Base-by-base conservation (phyloP, 1,139 yeast genomes). In the Martiniozyma asiatica region DNA sequence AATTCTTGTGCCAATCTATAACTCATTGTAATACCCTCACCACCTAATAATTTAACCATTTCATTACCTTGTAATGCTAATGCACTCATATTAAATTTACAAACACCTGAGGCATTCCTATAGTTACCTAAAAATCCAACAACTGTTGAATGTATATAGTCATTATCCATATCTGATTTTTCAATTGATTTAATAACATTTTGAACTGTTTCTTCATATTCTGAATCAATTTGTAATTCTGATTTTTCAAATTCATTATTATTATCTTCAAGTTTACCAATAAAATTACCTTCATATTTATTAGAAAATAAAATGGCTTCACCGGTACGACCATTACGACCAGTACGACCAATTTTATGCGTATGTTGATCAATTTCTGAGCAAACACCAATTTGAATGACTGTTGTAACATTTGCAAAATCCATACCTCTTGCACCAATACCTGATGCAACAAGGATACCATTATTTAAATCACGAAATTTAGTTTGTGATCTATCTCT, bases 391-490 rank as follows among this genome's bases (percentile, higher is more conserved):
- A 80, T 54, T 58, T 85, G 95, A 47, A 79, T 59, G 32, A 85
- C 95, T 46, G 81, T 79, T 17, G 81, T 59, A 20, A 89, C 92
- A 44, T 72, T 73, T 29, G 85, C 87, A 65, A 85, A 80, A 59
- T 85, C 95, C 75, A 89, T 75, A 47, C 98, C 97, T 59, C 97
- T 74, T 3, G 97, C 96, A 40, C 89, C 94, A 33, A 89, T 96
- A 56, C 87, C 94, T 2, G 95, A 82, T 27, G 93, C 78, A 30
- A 87, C 68, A 34, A 87, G 62, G 25, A 87, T 49, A 34, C 81
- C 77, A 17, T 60, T 56, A 24, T 56, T 47, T 19, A 63, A 47
- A 26, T 48, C 52, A 48, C 78, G 67, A 62, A 78, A 82, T 14
- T 45, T 50, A 32, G 59, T 59, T 34, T 80, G 73, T 16, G 71